These are phyloP conservation scores for Kurtzmaniella quercitrusa DNA, from an alignment of 1,139 yeast species.

Conservation along the genomic window DNA sequence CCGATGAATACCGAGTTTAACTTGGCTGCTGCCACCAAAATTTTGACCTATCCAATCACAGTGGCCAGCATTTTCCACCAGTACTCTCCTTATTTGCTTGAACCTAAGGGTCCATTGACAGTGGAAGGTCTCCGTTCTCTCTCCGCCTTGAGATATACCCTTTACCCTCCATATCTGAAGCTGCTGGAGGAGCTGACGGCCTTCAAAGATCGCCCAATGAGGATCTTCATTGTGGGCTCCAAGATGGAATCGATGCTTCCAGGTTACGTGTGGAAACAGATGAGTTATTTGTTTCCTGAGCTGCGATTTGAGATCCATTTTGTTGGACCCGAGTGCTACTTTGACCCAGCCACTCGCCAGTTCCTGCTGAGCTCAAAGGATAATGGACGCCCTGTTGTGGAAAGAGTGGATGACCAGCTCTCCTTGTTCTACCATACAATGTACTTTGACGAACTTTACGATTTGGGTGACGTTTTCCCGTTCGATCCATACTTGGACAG, in stretches of 20 bases:
- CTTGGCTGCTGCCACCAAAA: conserved; percentile 91
- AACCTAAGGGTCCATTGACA: conserved; percentile 84
- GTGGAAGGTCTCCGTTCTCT: conserved; percentile 89
- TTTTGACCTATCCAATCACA: conserved; percentile 89
- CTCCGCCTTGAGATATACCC: conserved; percentile 85
- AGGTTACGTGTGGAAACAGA: conserved; percentile 93
- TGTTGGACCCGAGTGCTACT: conserved; percentile 89
- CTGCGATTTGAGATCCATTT: conserved; percentile 82
- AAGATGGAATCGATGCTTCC: conserved; percentile 93
- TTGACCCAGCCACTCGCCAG: conserved; percentile 48
- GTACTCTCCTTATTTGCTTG: conserved; percentile 71
- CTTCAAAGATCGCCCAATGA: conserved; percentile 82
- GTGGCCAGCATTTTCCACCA: conserved; percentile 81
- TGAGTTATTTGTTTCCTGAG: conserved; percentile 81
- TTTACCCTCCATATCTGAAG: conserved; percentile 69
- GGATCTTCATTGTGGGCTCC: conserved; percentile 87
- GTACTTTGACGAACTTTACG: conserved; percentile 86
- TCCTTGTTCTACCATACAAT: conserved; percentile 80
- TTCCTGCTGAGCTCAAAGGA: conserved; percentile 28
- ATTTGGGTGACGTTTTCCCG: conserved; percentile 92
- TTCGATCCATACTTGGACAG: conserved; percentile 94
- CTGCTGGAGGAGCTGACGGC: conserved; percentile 35
- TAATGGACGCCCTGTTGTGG: conserved; percentile 59
- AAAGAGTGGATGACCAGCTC: conserved; percentile 72
- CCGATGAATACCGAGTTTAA: conserved; percentile 98